Evolutionary conservation across 2,329 filamentous ascomycete species (phyloP).

Genomic region (Ascosphaera apis): DNA sequence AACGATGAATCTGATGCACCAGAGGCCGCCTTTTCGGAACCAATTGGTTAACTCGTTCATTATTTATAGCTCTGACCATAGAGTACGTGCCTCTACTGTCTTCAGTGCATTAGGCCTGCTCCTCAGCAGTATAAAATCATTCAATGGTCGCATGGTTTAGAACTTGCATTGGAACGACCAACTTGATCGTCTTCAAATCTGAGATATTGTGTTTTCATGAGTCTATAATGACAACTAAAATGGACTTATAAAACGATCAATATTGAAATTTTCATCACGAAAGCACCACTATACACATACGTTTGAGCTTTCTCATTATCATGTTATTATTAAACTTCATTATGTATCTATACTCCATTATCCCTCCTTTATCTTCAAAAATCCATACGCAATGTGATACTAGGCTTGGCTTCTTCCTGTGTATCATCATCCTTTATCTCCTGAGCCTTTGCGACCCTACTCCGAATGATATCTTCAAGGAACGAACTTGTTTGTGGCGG

Average conservation of each 20-base stretch:
- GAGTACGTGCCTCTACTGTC: too few relatives aligned
- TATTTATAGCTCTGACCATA: not conserved
- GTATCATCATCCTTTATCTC: constrained; percentile 18
- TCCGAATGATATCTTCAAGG: constrained; percentile 54
- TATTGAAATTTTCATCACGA: not conserved
- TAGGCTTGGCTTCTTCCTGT: constrained; percentile 39
- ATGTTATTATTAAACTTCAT: not conserved
- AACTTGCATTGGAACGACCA: too few relatives aligned
- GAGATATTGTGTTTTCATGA: not conserved
- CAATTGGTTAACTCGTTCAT: not conserved
- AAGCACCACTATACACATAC: not conserved
- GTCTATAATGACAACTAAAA: not conserved
- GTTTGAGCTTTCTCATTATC: not conserved
- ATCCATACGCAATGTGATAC: constrained; percentile 84
- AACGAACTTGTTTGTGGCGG: constrained; percentile 46
- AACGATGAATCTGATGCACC: not conserved
- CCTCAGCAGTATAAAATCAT: too few relatives aligned
- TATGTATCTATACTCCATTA: not conserved
- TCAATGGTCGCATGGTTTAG: too few relatives aligned
- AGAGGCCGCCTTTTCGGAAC: not conserved
- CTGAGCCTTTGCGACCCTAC: constrained; percentile 31
- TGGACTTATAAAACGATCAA: not conserved
- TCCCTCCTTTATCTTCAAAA: constrained; percentile 32
- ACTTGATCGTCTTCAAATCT: too few relatives aligned
- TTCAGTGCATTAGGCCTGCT: too few relatives aligned